A percentile compares a stretch with the other conserved stretches of the same genome.
Conservation (phyloP, 352 stramenopile species). For the Globisporangium heterothallicum region DNA sequence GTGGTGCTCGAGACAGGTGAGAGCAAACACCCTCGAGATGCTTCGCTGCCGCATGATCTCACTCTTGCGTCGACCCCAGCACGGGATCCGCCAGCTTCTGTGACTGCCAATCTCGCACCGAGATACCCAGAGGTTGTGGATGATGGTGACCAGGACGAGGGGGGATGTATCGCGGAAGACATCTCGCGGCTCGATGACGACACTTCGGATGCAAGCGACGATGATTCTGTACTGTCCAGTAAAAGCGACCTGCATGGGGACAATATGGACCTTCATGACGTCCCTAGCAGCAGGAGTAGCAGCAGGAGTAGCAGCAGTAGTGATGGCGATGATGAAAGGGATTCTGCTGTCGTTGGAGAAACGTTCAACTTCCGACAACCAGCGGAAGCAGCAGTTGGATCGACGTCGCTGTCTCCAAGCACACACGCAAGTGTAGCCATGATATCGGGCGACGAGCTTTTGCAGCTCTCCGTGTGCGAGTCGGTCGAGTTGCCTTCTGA, state of each 20-base stretch:
- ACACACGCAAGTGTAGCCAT: neutral
- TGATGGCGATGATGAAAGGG: neutral
- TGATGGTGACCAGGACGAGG: constrained; percentile 19
- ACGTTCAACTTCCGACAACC: constrained; percentile 9
- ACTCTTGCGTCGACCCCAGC: neutral
- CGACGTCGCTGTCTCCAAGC: neutral
- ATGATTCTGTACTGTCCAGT: neutral
- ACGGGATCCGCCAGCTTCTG: too few species aligned
- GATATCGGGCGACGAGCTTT: constrained; percentile 19
- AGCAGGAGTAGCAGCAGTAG: constrained; percentile 1
- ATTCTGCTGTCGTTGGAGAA: neutral
- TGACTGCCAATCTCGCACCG: too few species aligned
- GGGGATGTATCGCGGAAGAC: constrained; percentile 35
- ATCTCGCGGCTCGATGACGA: constrained; percentile 14
- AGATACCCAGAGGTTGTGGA: neutral
- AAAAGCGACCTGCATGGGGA: neutral
- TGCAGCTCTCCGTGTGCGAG: constrained; percentile 30
- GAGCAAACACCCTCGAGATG: too few species aligned
- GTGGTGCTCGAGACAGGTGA: too few species aligned
- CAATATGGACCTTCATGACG: neutral
- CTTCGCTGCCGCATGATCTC: neutral
- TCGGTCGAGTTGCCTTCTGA: constrained; percentile 15
- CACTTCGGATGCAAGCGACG: neutral
- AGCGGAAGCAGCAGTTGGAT: neutral
- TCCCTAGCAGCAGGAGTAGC: neutral